Conservation (phyloP, 805 yeast species). For the Saccharomycopsis fodiens region DNA sequence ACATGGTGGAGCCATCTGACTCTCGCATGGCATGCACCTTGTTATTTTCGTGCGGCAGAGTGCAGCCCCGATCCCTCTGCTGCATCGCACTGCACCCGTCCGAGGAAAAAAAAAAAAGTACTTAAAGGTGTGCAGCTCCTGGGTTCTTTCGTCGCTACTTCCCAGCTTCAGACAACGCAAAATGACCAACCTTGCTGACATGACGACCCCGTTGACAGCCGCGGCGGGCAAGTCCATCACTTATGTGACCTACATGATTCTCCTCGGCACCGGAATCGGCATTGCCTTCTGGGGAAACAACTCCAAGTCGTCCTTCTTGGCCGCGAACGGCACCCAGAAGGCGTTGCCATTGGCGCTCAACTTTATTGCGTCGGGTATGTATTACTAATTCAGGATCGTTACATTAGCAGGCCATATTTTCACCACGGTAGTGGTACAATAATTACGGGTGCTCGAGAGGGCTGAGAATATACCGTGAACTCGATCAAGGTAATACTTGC, state of each 20-base stretch:
- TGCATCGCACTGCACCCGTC: too few species aligned
- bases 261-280: constrained; percentile 45
- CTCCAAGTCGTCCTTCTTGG: constrained; percentile 49
- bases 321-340: constrained; percentile 73
- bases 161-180: neutral
- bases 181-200: neutral
- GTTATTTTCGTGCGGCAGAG: too few species aligned
- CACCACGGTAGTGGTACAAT: constrained; percentile 2
- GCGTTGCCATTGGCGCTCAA: constrained; percentile 80
- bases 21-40: too few species aligned
- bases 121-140: too few species aligned
- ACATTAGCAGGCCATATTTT: neutral
- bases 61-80: too few species aligned
- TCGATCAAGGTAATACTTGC: constrained; percentile 80
- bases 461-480: constrained; percentile 77
- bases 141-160: too few species aligned
- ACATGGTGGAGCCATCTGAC: too few species aligned
- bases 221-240: constrained; percentile 59
- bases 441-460: constrained; percentile 41
- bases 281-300: constrained; percentile 53
- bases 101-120: too few species aligned
- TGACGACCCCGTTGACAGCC: constrained; percentile 27
- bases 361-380: constrained; percentile 85
- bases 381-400: constrained; percentile 16
- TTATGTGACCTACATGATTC: constrained; percentile 49